Evolutionary conservation across 129 eudicot species (phyloP).

Genomic region (Arctium lappa): DNA sequence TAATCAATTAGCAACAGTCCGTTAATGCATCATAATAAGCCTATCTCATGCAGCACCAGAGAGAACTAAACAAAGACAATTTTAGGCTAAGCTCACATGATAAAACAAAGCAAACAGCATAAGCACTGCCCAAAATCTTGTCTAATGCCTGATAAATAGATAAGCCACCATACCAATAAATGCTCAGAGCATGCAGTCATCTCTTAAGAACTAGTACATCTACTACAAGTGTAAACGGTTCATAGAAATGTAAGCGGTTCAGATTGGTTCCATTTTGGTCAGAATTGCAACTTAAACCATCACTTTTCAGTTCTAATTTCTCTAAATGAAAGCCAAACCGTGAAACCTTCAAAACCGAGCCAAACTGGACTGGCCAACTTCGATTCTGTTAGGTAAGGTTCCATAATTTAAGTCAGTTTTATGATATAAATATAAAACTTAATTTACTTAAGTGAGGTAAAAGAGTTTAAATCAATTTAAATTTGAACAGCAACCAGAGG

Average conservation of each 20-base stretch:
- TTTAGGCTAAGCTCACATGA: neutral
- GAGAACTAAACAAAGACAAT: neutral
- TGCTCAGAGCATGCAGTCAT: neutral
- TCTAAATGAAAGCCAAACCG: neutral
- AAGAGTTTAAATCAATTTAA: neutral
- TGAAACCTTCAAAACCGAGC: neutral
- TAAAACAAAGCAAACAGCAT: neutral
- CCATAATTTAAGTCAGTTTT: neutral
- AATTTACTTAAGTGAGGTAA: neutral
- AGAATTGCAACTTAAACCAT: neutral
- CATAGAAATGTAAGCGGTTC: neutral
- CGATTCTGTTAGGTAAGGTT: neutral
- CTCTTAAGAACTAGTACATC: neutral
- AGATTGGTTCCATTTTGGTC: neutral
- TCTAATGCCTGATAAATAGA: neutral
- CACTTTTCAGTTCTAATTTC: neutral
- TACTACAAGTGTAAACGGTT: neutral
- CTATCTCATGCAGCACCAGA: neutral
- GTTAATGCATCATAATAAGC: neutral
- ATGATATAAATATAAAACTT: too few relatives aligned
- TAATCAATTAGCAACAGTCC: neutral
- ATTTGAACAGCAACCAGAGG: neutral
- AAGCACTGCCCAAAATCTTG: neutral
- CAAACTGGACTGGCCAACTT: neutral
- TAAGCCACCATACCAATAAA: neutral